Evolutionary conservation across 495 filamentous ascomycete genomes (phyloP), one percentile per base, ranked within the genome.

Genomic region (Xylaria flabelliformis): DNA sequence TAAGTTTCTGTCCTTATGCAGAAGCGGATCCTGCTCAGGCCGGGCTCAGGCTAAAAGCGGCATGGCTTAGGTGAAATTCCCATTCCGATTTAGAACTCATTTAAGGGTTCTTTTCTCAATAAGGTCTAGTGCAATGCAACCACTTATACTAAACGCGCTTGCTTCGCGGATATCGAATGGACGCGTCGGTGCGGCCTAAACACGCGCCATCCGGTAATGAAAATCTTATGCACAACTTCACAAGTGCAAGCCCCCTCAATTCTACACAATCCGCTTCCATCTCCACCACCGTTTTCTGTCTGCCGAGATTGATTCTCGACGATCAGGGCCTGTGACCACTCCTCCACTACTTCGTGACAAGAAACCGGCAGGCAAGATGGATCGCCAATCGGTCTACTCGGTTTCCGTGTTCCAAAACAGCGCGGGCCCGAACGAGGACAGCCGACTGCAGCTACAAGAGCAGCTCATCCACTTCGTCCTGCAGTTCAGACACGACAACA

Each of bases 401-500:
- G 83, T 96, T 78, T 92, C 91, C 82, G 88, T 97, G 73, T 91
- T 96, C 76, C 87, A 92, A 74, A 86, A 90, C 63, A 86, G 88
- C 61, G 85, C 86, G 64, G 84, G 85, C 66, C 80, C 85, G 41
- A 83, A 83, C 72, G 84, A 90, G 73, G 85, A 89, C 75, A 84
- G 81, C 71, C 85, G 86, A 46, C 79, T 83, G 17, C 84, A 90
- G 85, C 86, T 87, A 78, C 89, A 85, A 82, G 86, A 83, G 81
- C 89, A 80, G 80, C 86, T 85, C 80, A 91, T 87, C 84, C 91
- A 94, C 69, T 99, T 99, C 81, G 91, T 99, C 73, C 88, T 97
- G 44, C 93, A 97, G 75, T 99, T 98, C 80, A 91, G 96, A 75
- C 88, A 98, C 64, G 96, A 98, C 81, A 97, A 97, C 85, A 90